Percentiles rank a stretch among this genome's conserved stretches.
Conservation (phyloP, 495 filamentous ascomycete genomes). For the Podospora conica region DNA sequence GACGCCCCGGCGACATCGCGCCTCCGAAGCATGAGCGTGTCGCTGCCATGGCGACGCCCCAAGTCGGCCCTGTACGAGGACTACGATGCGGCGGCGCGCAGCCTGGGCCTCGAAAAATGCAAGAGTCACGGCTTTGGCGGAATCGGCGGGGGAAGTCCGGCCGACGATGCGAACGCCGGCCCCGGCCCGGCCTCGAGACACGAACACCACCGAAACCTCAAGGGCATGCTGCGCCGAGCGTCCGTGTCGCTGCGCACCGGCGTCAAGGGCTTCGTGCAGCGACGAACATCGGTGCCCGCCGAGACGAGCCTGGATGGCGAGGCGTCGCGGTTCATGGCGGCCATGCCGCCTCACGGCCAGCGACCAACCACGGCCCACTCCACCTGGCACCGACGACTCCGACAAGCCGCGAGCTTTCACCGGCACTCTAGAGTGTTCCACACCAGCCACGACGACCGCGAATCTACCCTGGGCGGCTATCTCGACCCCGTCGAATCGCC, state of each 20-base stretch:
- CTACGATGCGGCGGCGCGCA: constrained; percentile 11
- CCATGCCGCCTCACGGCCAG: not conserved
- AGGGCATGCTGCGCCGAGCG: constrained; percentile 43
- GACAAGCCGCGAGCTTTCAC: constrained; percentile 44
- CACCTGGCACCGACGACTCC: constrained; percentile 41
- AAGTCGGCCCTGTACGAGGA: constrained; percentile 25
- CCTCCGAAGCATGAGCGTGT: constrained; percentile 33
- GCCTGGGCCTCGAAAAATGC: constrained; percentile 27
- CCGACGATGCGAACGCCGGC: constrained; percentile 10
- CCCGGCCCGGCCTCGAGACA: constrained; percentile 11
- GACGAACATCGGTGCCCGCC: constrained; percentile 42
- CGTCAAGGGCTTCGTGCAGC: constrained; percentile 39
- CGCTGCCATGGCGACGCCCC: constrained; percentile 31
- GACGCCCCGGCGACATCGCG: constrained; percentile 8
- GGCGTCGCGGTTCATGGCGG: constrained; percentile 9
- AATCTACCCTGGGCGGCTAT: constrained; percentile 26
- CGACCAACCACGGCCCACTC: constrained; percentile 43
- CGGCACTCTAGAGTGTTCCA: constrained; percentile 38
- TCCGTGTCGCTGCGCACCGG: constrained; percentile 40
- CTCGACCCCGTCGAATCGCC: constrained; percentile 32
- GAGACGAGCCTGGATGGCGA: constrained; percentile 26
- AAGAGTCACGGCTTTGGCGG: constrained; percentile 25
- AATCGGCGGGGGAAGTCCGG: constrained; percentile 7
- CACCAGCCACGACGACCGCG: constrained; percentile 27
- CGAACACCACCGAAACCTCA: constrained; percentile 27